Conservation (phyloP, 495 filamentous ascomycete genomes). For the Xylaria intraflava region DNA sequence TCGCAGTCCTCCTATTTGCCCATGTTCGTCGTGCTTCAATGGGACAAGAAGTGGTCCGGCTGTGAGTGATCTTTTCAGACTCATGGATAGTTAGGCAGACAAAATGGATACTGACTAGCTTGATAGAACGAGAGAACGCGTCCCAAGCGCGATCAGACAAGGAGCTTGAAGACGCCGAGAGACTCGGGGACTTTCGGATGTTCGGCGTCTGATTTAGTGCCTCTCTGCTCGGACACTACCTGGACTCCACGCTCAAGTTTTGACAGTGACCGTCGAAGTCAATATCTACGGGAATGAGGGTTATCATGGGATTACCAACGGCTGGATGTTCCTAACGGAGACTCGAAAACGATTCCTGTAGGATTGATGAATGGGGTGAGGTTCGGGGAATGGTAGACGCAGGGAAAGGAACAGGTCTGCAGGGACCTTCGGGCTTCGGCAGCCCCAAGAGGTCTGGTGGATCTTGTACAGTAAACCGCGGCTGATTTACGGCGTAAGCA, state of each 20-base stretch:
- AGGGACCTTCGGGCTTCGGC: no score
- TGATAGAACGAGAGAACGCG: not conserved
- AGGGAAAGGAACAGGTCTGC: no score
- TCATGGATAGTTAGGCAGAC: not conserved
- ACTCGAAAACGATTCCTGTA: not conserved
- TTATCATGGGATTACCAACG: no score
- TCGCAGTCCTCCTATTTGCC: slow-evolving; percentile 19
- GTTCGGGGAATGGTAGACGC: no score
- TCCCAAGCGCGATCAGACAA: not conserved
- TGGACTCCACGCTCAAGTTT: slow-evolving; percentile 8
- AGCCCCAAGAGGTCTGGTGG: no score
- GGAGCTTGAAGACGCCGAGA: not conserved
- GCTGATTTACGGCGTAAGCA: no score
- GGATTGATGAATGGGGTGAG: no score
- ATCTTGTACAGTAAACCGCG: no score
- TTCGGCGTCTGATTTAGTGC: slow-evolving; percentile 20
- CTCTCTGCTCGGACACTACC: slow-evolving; percentile 9
- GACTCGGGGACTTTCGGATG: slow-evolving; percentile 7
- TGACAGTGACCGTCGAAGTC: not conserved
- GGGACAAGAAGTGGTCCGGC: slow-evolving; percentile 11
- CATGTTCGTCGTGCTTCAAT: slow-evolving; percentile 26
- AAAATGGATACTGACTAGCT: slow-evolving; percentile 1
- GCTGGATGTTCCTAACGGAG: no score
- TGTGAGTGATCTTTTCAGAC: slow-evolving; percentile 1
- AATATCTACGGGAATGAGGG: no score